Percentiles rank a stretch among this genome's conserved stretches.
Evolutionary conservation across 2,329 filamentous ascomycete genomes (phyloP).

Genomic region (Bisporella sp.): DNA sequence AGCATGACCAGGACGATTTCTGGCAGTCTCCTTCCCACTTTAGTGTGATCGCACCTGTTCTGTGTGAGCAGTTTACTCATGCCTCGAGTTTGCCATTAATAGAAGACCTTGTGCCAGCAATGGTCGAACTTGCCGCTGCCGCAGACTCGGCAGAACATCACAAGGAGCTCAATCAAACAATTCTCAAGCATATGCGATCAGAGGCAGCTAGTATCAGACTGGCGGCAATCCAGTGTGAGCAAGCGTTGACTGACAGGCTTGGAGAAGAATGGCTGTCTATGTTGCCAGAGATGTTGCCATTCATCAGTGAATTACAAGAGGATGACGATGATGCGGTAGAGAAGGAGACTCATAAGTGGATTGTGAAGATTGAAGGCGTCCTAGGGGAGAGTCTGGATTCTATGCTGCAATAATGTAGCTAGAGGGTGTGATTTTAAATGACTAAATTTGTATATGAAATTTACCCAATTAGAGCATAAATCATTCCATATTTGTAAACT

Average conservation of each 20-base stretch:
- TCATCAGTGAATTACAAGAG: constrained; percentile 91
- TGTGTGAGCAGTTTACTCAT: constrained; percentile 59
- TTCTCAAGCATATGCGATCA: constrained; percentile 73
- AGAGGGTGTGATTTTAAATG: no score
- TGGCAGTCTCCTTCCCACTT: constrained; percentile 93
- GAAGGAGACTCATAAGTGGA: constrained; percentile 82
- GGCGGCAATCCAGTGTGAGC: constrained; percentile 75
- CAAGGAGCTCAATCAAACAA: constrained; percentile 73
- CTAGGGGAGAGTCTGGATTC: constrained; percentile 85
- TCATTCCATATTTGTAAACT: no score
- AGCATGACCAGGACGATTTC: constrained; percentile 90
- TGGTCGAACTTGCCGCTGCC: constrained; percentile 72
- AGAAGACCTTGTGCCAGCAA: constrained; percentile 60
- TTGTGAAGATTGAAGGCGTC: constrained; percentile 80
- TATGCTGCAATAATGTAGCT: constrained; percentile 67
- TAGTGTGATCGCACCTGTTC: constrained; percentile 57
- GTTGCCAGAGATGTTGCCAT: constrained; percentile 91
- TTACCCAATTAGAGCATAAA: no score
- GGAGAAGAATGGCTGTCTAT: constrained; percentile 92
- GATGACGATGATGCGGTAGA: constrained; percentile 95
- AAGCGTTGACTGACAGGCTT: constrained; percentile 68
- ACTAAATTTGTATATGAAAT: no score
- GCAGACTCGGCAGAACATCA: constrained; percentile 84
- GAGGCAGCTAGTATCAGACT: constrained; percentile 67
- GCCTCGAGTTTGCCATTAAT: constrained; percentile 37